These are phyloP conservation scores for Fagopyrum homotropicum DNA, from an alignment of 148 eudicot species.

Conservation along the genomic window DNA sequence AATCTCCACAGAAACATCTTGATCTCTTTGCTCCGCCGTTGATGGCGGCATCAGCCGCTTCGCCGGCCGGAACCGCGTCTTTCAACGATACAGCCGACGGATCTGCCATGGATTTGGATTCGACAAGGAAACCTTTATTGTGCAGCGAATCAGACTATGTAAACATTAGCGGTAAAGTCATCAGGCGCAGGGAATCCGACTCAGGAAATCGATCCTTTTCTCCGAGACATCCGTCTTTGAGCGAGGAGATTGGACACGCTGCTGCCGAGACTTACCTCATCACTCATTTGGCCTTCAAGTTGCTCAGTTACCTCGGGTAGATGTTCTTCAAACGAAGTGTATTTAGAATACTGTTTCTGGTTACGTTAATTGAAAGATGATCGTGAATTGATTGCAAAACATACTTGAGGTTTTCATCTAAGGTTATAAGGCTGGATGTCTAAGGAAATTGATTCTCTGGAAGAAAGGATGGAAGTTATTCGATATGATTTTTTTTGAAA, in stretches of 20 bases:
- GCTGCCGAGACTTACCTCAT: conserved; percentile 83
- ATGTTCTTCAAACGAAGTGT: background rate
- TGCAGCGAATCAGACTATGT: conserved; percentile 7
- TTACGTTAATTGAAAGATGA: background rate
- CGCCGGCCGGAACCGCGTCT: conserved; percentile 1
- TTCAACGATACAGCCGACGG: background rate
- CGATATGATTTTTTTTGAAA: background rate
- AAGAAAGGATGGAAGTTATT: background rate
- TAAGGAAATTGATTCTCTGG: background rate
- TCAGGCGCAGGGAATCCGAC: conserved; percentile 17
- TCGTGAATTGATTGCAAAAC: background rate
- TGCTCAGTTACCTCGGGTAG: conserved; percentile 82
- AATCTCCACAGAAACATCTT: background rate
- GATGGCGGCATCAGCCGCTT: conserved; percentile 14
- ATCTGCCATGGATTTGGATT: conserved; percentile 9
- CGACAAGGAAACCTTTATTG: conserved; percentile 5
- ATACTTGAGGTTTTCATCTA: background rate
- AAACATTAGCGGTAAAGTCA: conserved; percentile 1
- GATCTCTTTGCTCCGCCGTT: conserved; percentile 1
- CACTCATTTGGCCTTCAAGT: conserved; percentile 63
- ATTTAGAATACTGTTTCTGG: background rate
- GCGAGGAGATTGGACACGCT: conserved; percentile 64
- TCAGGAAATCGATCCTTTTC: background rate
- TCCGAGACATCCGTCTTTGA: conserved; percentile 36
- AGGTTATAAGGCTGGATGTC: background rate